Evolutionary conservation across 2,329 filamentous ascomycete genomes (phyloP).

Genomic region (Botryotinia convoluta): DNA sequence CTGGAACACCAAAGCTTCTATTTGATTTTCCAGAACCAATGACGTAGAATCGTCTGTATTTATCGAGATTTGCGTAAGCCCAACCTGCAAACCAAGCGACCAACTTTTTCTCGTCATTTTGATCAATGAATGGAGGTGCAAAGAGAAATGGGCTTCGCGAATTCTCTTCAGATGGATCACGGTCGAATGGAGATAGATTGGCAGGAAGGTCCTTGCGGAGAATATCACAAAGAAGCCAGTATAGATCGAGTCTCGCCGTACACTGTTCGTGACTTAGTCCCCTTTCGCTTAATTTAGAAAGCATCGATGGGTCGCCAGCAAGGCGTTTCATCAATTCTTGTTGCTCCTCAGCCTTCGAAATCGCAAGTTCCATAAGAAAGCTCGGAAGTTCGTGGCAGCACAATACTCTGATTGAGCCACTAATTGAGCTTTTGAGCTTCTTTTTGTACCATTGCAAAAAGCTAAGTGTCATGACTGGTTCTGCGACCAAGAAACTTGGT

Average conservation of each 20-base stretch:
- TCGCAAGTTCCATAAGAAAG: constrained; percentile 36
- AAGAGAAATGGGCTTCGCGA: constrained; percentile 44
- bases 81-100: constrained; percentile 63
- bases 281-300: constrained; percentile 28
- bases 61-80: constrained; percentile 49
- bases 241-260: constrained; percentile 28
- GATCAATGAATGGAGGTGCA: constrained; percentile 49
- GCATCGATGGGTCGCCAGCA: constrained; percentile 29
- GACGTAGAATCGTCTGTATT: constrained; percentile 54
- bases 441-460: constrained; percentile 45
- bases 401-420: constrained; percentile 27
- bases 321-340: constrained; percentile 28
- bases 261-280: constrained; percentile 32
- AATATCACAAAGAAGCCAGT: constrained; percentile 24
- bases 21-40: constrained; percentile 42
- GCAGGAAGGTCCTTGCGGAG: constrained; percentile 20
- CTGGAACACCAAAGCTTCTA: background rate
- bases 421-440: constrained; percentile 22
- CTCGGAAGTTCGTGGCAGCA: constrained; percentile 31
- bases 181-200: constrained; percentile 20
- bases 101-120: constrained; percentile 60
- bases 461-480: constrained; percentile 42
- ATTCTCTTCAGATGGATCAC: constrained; percentile 22
- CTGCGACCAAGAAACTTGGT: constrained; percentile 49
- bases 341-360: constrained; percentile 33